phyloP scores from a whole-genome alignment of 257 asterid species.

The Echium plantagineum region DNA sequence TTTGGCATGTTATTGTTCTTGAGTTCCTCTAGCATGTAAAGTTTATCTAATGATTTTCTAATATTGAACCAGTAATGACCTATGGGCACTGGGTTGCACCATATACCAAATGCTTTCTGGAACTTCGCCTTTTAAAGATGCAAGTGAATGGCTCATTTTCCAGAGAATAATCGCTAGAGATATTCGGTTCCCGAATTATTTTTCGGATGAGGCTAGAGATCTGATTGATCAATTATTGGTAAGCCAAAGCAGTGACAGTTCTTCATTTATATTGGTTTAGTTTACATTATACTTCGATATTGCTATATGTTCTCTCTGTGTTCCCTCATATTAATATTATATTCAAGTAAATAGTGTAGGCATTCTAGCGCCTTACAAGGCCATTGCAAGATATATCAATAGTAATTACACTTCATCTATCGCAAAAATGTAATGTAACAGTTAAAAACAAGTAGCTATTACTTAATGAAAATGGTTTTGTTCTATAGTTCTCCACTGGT shows the following conservation, averaged over 20 bases:
- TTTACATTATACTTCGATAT: neutral
- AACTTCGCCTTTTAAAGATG: slow-evolving; percentile 91
- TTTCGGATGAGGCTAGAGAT: slow-evolving; percentile 81
- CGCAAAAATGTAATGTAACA: no score
- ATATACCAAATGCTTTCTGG: slow-evolving; percentile 98
- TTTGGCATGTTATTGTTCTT: neutral
- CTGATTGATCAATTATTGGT: slow-evolving; percentile 87
- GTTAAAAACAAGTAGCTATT: no score
- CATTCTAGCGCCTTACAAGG: neutral
- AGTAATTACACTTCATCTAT: no score
- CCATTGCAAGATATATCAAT: neutral
- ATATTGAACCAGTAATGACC: slow-evolving; percentile 68
- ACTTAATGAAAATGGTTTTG: no score
- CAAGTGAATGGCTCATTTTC: slow-evolving; percentile 98
- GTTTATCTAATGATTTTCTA: slow-evolving; percentile 7
- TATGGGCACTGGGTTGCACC: slow-evolving; percentile 99
- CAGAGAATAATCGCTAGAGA: slow-evolving; percentile 94
- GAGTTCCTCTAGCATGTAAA: slow-evolving; percentile 8
- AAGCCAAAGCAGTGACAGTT: slow-evolving; percentile 15
- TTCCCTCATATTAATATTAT: neutral
- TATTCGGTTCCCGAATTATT: slow-evolving; percentile 71
- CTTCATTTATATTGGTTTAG: neutral
- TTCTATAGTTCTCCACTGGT: no score
- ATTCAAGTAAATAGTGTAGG: no score
- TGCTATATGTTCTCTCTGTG: neutral